These are phyloP conservation scores for Dillenia turbinata DNA, from an alignment of 164 flowering plant genomes.

Conservation along the genomic window DNA sequence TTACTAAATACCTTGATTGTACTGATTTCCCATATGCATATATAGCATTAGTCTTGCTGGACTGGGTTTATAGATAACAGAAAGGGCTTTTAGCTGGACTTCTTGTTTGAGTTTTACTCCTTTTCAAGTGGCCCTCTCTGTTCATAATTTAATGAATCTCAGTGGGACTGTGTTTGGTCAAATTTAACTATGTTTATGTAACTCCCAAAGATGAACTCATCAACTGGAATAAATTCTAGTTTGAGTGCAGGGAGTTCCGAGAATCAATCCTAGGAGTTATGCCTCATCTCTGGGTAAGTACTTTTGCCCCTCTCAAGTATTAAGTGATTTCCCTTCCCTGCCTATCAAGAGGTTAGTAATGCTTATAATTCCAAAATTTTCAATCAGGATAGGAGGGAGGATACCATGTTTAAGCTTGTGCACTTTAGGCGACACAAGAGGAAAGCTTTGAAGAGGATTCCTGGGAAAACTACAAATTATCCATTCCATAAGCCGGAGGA, in stretches of 20 bases:
- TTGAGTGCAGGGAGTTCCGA: conserved; percentile 95
- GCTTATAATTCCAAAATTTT: conserved; percentile 5
- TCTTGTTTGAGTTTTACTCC: too few relatives aligned
- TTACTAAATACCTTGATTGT: too few relatives aligned
- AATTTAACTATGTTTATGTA: too few relatives aligned
- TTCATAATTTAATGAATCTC: too few relatives aligned
- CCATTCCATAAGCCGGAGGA: conserved; percentile 85
- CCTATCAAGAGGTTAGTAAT: not conserved
- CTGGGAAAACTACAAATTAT: conserved; percentile 57
- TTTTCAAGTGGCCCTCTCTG: too few relatives aligned
- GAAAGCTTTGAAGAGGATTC: conserved; percentile 64
- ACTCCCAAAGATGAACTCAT: conserved; percentile 7
- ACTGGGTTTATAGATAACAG: too few relatives aligned
- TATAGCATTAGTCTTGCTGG: too few relatives aligned
- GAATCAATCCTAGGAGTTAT: conserved; percentile 94
- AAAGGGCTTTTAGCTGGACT: too few relatives aligned
- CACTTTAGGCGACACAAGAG: conserved; percentile 88
- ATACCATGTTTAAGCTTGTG: conserved; percentile 69
- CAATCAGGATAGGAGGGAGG: conserved; percentile 91
- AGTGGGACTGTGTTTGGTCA: too few relatives aligned
- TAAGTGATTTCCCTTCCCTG: not conserved
- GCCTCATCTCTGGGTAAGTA: conserved; percentile 95
- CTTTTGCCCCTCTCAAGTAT: not conserved
- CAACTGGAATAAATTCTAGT: conserved; percentile 40
- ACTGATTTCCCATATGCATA: too few relatives aligned